phyloP scores from a whole-genome alignment of 768 basidiomycete species.

The Lactarius deliciosus region DNA sequence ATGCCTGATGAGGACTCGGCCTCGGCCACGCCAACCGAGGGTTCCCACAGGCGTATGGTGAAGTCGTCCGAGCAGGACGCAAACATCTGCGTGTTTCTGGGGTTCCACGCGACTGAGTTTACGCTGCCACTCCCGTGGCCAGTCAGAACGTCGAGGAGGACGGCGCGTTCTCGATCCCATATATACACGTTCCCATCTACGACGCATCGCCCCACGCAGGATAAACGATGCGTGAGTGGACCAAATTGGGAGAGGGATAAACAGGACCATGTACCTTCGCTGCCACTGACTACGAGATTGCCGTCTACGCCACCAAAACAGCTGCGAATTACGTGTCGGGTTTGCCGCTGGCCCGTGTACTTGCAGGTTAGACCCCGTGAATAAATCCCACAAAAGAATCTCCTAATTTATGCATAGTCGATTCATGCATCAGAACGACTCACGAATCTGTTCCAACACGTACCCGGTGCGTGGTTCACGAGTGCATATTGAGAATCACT shows the following conservation, averaged over 20 bases:
- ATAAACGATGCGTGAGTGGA: slow-evolving; percentile 12
- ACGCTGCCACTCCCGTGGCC: slow-evolving; percentile 89
- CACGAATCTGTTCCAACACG: slow-evolving; percentile 35
- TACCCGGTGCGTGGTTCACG: slow-evolving; percentile 84
- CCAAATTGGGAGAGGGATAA: slow-evolving; percentile 13
- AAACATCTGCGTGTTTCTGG: slow-evolving; percentile 84
- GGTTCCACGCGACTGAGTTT: slow-evolving; percentile 97
- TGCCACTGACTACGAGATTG: slow-evolving; percentile 89
- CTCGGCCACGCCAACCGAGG: slow-evolving; percentile 35
- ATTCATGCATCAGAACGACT: slow-evolving; percentile 17
- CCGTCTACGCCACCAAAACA: slow-evolving; percentile 91
- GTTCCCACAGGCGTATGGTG: slow-evolving; percentile 90
- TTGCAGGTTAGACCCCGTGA: slow-evolving; percentile 66
- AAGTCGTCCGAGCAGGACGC: slow-evolving; percentile 94
- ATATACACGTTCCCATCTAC: slow-evolving; percentile 87
- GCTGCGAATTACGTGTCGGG: slow-evolving; percentile 82
- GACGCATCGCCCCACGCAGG: slow-evolving; percentile 22
- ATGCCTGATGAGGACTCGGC: slow-evolving; percentile 20
- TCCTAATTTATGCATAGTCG: slow-evolving; percentile 53
- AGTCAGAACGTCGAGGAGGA: slow-evolving; percentile 73
- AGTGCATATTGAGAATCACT: slow-evolving; percentile 83
- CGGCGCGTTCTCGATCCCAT: slow-evolving; percentile 87
- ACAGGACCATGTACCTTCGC: slow-evolving; percentile 68
- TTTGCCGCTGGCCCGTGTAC: slow-evolving; percentile 84
- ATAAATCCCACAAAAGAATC: slow-evolving; percentile 83